Evolutionary conservation across 2,329 filamentous ascomycete species (phyloP), one percentile per base, ranked within the genome.

Genomic region (Domatiomyces catenatus): DNA sequence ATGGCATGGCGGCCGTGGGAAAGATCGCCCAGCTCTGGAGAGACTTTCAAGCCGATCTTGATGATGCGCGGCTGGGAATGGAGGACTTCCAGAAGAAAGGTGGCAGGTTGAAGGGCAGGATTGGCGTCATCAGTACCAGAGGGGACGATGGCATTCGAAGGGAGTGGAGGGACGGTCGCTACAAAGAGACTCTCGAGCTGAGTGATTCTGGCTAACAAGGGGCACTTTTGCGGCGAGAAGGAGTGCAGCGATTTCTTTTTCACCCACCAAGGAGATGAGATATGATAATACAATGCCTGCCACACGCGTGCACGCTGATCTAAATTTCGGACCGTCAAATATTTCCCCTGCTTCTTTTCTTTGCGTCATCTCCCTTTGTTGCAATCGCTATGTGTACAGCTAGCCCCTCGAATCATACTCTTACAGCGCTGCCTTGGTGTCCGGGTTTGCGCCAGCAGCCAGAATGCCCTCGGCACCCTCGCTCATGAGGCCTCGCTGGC

Each of bases 401-500:
- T 20, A 19, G 10, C 15, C 8, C 44, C 10, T 45, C 19, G n/a
- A 10, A 12, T 45, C 44, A 45, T 20, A 20, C 24, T 20, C 26
- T 47, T 56, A 58, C 54, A 58, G 50, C 4, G 56, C 51, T 22
- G 56, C 48, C 51, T 55, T 56, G 17, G 48, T 44, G 15, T 48
- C 52, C 18, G 44, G 50, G 19, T 39, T 26, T 26, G 43, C 52
- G 4, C 46, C 46, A 32, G 22, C 24, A 42, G 52, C 53, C 2
- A 60, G 53, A 48, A 59, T 42, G 3, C 58, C 58, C 48, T 57
- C 53, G 15, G 54, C 87, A 63, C 84, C 80, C 77, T 94, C 58
- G 8, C 42, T 86, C 68, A 92, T 84, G 86, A 94, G 92, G 69
- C 84, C 82, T 79, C 89, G 88, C 74, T 95, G 90, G 69, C 88